Base-by-base conservation (phyloP, 305 asterid species). In the Solanum chacoense region DNA sequence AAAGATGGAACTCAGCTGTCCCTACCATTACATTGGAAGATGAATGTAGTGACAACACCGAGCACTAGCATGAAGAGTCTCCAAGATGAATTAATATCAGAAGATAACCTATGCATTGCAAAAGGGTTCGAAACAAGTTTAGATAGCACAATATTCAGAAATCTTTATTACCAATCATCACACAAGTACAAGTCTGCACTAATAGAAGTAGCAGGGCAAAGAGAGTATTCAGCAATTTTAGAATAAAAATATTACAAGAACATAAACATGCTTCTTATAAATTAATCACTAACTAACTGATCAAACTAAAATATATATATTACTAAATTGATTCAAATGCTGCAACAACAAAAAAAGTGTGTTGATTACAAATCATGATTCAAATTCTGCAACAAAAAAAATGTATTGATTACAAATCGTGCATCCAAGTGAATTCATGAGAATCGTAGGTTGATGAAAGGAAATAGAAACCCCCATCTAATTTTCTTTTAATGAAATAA, bases 11-110 rank as follows among this genome's bases (percentile, higher is more conserved):
- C 69, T 31, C 16, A 65, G 20, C 31, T 55, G 11, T 20, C 9
- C 55, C 81, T 91, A 95, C 98, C 98, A 45, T 92, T 95, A 92
- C 91, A 95, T 91, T 94, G 96, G 93, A 96, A 92, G 69, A 94
- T 92, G 37, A 93, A 94, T 9, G 95, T 92, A 1, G 94, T 92
- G 12, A 94, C 95, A 18, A 93, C 92, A 84, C 93, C 94, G 34
- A 95, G 98, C 67, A 94, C 96, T 34, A 92, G 94, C 1, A 94
- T 94, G 92, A 94, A 94, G 91, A 94, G 96, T 22, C 89, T 76
- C 95, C 95, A 91, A 65, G 93, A 71, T 9, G 96, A 94, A 90
- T 90, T 67, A 14, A 90, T 37, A 89, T 89, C 86, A 10, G 97
- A 95, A 28, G 92, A 89, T 72, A 93, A 86, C 85, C 94, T 92